Evolutionary conservation across 176 grass and related monocot genomes (phyloP), one percentile per base, ranked within the genome.

Genomic region (Aechmea fasciata): DNA sequence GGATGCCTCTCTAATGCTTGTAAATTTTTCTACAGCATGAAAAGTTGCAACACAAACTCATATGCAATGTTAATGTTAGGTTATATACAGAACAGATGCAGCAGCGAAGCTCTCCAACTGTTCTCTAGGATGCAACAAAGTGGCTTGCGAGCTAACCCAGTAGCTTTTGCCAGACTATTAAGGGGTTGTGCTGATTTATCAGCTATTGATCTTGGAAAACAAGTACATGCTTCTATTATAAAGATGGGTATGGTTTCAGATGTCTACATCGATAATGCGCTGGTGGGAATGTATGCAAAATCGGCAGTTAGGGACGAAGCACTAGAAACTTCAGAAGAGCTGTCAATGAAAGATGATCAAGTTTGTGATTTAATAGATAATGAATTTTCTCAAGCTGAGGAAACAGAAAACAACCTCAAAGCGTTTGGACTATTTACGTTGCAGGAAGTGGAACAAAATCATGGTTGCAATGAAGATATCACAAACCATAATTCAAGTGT

Each of bases 181-280:
- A 75, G 72, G 14, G 88, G 92, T 2, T 96, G 91, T 87, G 73
- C 77, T 81, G 87, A 91, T 61, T 50, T 77, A 24, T 72, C 76
- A 83, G 76, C 83, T 78, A 75, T 92, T 87, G 69, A 87, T 87
- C 79, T 91, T 73, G 88, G 92, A 69, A 89, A 80, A 67, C 92
- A 96, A 82, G 66, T 96, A 51, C 92, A 96, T 81, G 81, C 81
- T 68, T 92, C 86, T 57, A 92, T 96, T 70, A 80, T 92, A 79
- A 96, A 96, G 77, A 89, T 85, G 81, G 92, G 92, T 64, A 69
- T 92, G 79, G 75, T 92, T 78, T 89, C 88, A 81, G 88, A 96
- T 92, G 83, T 92, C 28, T 82, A 92, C 24, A 87, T 87, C 13
- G 53, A 83, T 68, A 78, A 96, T 80, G 92, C 88, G 73, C 86